Evolutionary conservation across 2,329 filamentous ascomycete species (phyloP), one percentile per base, ranked within the genome.

Genomic region (Xylaria sp.): DNA sequence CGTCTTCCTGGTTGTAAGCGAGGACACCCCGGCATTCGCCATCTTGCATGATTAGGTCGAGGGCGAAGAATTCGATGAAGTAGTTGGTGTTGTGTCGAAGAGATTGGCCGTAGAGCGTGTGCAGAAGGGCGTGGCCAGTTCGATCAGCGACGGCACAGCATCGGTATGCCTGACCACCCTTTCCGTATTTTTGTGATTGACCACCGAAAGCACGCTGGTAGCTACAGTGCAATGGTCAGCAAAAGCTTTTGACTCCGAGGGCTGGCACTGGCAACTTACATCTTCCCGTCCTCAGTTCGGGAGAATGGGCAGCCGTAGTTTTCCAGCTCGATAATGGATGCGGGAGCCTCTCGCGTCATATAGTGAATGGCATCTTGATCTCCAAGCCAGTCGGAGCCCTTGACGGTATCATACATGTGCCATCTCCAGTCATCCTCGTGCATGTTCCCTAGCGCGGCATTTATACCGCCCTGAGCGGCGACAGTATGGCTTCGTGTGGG

Each of bases 381-480:
- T 81, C 94, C 94, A 60, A 97, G 89, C 94, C 94, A 97, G 86
- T 97, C 94, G 73, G 93, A 97, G 73, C 94, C 94, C 87, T 97
- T 97, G 80, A 97, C 94, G 50, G 94, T 97, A 82, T 97, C 94
- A 86, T 97, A 97, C 94, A 97, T 97, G 84, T 97, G 94, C 94
- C 94, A 97, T 86, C 94, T 90, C 94, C 94, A 97, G 84, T 97
- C 94, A 78, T 97, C 94, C 85, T 95, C 89, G 87, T 97, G 94
- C 94, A 97, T 97, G 85, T 97, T 97, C 78, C 93, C 93, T 65
- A 96, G 86, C 60, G 93, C 93, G 65, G 93, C 93, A 81, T 96
- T 96, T 86, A 96, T 95, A 78, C 93, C 93, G 79, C 93, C 93
- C 81, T 91, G 89, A 46, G 89, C 89, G 66, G 93, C 93, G 76